Base-by-base conservation (phyloP, 805 yeast genomes). In the Zygosaccharomyces bailii region DNA sequence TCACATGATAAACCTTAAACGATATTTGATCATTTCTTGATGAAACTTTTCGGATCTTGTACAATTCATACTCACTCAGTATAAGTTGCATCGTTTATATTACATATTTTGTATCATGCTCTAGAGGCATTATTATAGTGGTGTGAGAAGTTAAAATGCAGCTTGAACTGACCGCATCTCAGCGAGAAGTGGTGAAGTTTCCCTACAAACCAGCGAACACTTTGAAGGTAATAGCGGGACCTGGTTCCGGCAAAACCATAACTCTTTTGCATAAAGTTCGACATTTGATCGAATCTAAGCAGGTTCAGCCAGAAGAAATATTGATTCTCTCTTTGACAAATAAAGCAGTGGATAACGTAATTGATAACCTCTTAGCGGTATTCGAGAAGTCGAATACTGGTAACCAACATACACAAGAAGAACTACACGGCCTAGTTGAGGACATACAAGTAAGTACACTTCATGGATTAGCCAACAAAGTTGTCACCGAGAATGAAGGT, bases 211-310 rank as follows among this genome's bases (percentile, higher is more conserved):
- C 69, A 5, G 59, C 66, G 13, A 62, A 70, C 5, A 63, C 81
- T 0, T 59, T 84, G 4, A 69, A 76, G 29, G 69, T 84, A 1
- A 66, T 71, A 6, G 85, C 89, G 0, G 88, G 88, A 0, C 88
- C 90, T 0, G 89, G 90, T 3, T 75, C 85, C 6, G 90, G 91
- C 2, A 84, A 84, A 55, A 82, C 89, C 0, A 66, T 68, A 25
- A 82, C 88, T 0, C 52, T 84, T 23, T 73, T 78, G 4, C 67
- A 72, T 23, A 69, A 85, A 47, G 69, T 84, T 0, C 75, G 75
- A 2, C 67, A 73, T 46, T 50, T 80, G 49, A 54, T 83, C 4
- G 48, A 59, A 1, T 46, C 65, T 9, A 61, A 61, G 2, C 49
- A 47, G 5, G 53, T 78, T 1, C 46, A 58, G 2, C 86, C 89